Evolutionary conservation across 306 rosid species (phyloP), one percentile per base, ranked within the genome.

Genomic region (Lathyrus sativus): DNA sequence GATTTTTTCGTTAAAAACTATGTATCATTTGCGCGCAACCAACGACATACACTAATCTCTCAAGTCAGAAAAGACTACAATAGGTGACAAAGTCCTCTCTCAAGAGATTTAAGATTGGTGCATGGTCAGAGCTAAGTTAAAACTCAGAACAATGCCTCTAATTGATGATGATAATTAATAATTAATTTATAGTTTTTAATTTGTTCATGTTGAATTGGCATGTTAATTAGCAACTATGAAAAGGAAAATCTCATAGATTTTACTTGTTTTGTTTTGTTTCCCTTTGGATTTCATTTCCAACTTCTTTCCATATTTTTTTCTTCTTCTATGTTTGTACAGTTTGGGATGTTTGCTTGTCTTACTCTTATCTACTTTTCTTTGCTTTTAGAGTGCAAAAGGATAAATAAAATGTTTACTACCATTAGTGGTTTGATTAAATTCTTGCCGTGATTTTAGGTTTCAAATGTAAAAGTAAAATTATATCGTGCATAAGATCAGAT

Each of bases 311-410:
- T 62, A 64, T 61, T 53, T 71, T 60, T 59, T 59, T 71, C 22
- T 49, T 59, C 66, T 15, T 65, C 61, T 75, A 26, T 26, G 29
- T 3, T 51, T 76, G 85, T 69, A 82, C 84, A 84, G 84, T 79
- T 79, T 74, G 75, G 80, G 76, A 78, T 87, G 86, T 76, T 85
- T 76, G 76, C 39, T 86, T 86, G 89, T 84, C 91, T 75, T 62
- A 62, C 59, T 53, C 59, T 49, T 53, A 26, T 69, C 56, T 66
- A 67, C 53, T 68, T 60, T 74, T 50, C 63, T 78, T 78, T 85
- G 57, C 64, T 63, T 79, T 54, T 33, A 55, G 78, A 58, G 51
- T 75, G 87, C 69, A 55, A 62, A 63, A 71, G 71, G 65, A 65
- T 19, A 28, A 58, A 53, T 55, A 56, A 49, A 39, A 59, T 68